These are phyloP conservation scores for Penicillium verrucosum DNA, from an alignment of 2,329 filamentous ascomycete genomes.

Conservation along the genomic window DNA sequence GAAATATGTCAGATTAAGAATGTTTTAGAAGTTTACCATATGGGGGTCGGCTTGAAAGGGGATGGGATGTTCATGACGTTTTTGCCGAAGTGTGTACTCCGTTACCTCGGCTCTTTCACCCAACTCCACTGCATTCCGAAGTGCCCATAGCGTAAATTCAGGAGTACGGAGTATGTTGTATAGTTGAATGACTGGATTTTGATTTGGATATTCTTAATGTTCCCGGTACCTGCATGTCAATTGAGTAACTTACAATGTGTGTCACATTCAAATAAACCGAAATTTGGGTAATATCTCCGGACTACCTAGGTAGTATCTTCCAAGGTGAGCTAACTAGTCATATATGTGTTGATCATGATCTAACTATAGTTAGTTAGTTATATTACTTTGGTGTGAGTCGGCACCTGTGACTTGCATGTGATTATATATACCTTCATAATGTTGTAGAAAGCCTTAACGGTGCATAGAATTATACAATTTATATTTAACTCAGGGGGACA, in stretches of 20 bases:
- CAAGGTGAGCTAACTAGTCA: background rate
- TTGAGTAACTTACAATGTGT: background rate
- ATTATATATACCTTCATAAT: background rate
- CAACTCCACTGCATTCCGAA: slow-evolving; percentile 16
- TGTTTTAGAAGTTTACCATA: slow-evolving; percentile 15
- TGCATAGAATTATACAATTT: background rate
- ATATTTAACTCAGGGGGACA: background rate
- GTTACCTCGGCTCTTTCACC: slow-evolving; percentile 31
- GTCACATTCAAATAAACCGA: background rate
- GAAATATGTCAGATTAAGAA: background rate
- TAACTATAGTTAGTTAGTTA: background rate
- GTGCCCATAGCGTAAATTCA: background rate
- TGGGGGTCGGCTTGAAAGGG: slow-evolving; percentile 28
- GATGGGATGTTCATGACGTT: slow-evolving; percentile 34
- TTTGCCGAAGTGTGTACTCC: slow-evolving; percentile 31
- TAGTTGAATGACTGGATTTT: background rate
- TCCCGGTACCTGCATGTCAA: background rate
- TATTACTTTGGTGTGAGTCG: background rate
- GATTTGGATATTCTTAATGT: background rate
- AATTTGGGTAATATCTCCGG: background rate
- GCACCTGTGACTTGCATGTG: slow-evolving; percentile 3
- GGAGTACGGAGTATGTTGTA: too few relatives aligned
- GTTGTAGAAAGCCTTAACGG: background rate
- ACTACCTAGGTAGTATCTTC: background rate
- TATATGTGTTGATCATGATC: background rate